Evolutionary conservation across 1,284 basidiomycete genomes (phyloP), one percentile per base, ranked within the genome.

Genomic region (Termitomyces sp.): DNA sequence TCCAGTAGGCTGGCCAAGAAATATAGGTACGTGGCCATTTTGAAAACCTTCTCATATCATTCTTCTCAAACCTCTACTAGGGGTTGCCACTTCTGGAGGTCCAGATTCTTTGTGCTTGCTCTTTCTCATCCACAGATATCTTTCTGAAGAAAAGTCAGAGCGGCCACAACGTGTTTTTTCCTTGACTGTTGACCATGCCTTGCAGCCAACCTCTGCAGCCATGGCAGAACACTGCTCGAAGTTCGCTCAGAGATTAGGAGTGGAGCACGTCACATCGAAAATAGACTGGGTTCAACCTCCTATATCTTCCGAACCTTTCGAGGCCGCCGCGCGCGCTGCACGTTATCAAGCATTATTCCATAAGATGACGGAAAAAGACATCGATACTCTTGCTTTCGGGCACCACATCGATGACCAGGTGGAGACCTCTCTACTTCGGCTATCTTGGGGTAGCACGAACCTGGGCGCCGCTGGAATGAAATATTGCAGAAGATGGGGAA

Each of bases 321-420:
- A 91, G 65, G 68, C 69, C 42, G 62, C 69, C 15, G 84, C 84
- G 2, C 80, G 90, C 10, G 64, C 70, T 1, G 84, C 81, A 19
- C 78, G 89, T 26, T 83, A 84, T 60, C 71, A 73, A 45, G 53
- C 77, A 5, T 64, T 92, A 31, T 81, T 86, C 59, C 56, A 74
- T 7, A 69, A 62, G 0, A 79, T 90, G 79, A 66, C 65, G 2
- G 57, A 61, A 1, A 56, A 67, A 0, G 63, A 72, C 0, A 67
- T 74, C 3, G 60, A 72, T 17, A 66, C 75, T 12, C 65, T 90
- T 52, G 85, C 84, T 1, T 77, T 85, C 48, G 89, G 79, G 0
- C 89, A 92, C 61, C 89, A 92, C 62, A 77, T 78, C 2, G 88
- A 92, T 63, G 89, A 92, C 63, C 88, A 91, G 63, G 77, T 90